phyloP scores from a whole-genome alignment of 1,284 basidiomycete genomes.

The Agroathelia rolfsii region DNA sequence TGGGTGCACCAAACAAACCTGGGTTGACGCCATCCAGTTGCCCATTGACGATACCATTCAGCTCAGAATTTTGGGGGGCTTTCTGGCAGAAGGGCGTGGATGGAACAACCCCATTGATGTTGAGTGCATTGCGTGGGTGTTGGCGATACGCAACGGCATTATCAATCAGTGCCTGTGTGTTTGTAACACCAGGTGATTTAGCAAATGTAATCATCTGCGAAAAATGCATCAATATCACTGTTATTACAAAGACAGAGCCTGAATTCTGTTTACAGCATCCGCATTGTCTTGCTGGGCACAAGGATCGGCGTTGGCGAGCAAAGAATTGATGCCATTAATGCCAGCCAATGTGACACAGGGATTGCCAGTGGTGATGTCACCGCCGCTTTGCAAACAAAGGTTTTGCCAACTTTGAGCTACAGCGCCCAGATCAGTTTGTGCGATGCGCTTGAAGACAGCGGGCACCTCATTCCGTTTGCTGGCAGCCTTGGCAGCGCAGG shows the following conservation, averaged over 20 bases:
- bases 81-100: conserved; percentile 41
- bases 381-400: conserved; percentile 28
- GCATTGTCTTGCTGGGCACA: conserved; percentile 38
- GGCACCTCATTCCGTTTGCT: no score
- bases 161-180: conserved; percentile 28
- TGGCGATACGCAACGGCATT: conserved; percentile 30
- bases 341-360: conserved; percentile 33
- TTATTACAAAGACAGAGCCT: no score
- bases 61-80: conserved; percentile 35
- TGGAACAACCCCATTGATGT: conserved; percentile 27
- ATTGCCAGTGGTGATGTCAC: conserved; percentile 26
- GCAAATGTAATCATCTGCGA: conserved; percentile 43
- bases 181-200: conserved; percentile 29
- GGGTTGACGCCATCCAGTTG: conserved; percentile 31
- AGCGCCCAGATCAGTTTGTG: conserved; percentile 17
- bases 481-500: conserved; percentile 12
- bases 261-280: no score
- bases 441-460: conserved; percentile 14
- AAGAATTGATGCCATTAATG: conserved; percentile 28
- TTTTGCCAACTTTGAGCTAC: conserved; percentile 25
- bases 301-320: conserved; percentile 32
- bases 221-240: no score
- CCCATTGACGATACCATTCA: conserved; percentile 37
- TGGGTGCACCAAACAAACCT: conserved; percentile 27
- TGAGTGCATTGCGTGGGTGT: conserved; percentile 31